Conservation (phyloP, 2,329 filamentous ascomycete genomes). For the Chaetomiaceae sp. region DNA sequence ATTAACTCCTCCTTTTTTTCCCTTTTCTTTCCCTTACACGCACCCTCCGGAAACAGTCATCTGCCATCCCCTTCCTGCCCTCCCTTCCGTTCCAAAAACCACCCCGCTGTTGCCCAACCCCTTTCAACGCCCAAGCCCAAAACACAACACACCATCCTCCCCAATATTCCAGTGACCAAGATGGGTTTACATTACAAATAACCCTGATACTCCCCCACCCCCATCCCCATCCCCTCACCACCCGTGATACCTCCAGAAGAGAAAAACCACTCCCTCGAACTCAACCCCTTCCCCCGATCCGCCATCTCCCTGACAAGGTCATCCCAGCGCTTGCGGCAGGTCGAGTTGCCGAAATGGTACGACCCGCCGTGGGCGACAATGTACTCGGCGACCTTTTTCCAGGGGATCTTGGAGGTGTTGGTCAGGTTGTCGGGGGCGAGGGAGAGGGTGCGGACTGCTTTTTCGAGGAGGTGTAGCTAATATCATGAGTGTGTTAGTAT, state of each 20-base stretch:
- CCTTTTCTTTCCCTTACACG: too few species aligned
- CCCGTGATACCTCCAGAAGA: background rate
- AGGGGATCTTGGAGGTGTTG: slow-evolving; percentile 50
- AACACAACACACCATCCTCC: background rate
- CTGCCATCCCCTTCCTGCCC: too few species aligned
- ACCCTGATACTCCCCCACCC: too few species aligned
- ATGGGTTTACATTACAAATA: too few species aligned
- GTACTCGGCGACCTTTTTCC: slow-evolving; percentile 54
- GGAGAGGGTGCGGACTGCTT: slow-evolving; percentile 21
- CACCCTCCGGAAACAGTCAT: too few species aligned
- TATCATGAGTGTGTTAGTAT: background rate
- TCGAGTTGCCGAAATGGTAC: slow-evolving; percentile 56
- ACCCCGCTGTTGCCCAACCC: too few species aligned
- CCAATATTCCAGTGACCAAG: too few species aligned
- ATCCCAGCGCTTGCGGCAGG: slow-evolving; percentile 56
- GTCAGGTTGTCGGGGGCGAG: background rate
- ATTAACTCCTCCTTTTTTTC: background rate
- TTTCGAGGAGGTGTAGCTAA: slow-evolving; percentile 26
- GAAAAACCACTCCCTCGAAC: slow-evolving; percentile 12
- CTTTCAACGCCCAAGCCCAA: too few species aligned
- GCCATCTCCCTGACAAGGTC: slow-evolving; percentile 33
- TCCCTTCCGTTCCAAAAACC: too few species aligned
- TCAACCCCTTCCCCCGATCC: background rate
- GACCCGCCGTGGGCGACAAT: slow-evolving; percentile 49
- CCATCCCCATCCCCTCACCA: background rate